Conservation (phyloP, 2,329 filamentous ascomycete genomes). For the Pyrenochaeta sp. region DNA sequence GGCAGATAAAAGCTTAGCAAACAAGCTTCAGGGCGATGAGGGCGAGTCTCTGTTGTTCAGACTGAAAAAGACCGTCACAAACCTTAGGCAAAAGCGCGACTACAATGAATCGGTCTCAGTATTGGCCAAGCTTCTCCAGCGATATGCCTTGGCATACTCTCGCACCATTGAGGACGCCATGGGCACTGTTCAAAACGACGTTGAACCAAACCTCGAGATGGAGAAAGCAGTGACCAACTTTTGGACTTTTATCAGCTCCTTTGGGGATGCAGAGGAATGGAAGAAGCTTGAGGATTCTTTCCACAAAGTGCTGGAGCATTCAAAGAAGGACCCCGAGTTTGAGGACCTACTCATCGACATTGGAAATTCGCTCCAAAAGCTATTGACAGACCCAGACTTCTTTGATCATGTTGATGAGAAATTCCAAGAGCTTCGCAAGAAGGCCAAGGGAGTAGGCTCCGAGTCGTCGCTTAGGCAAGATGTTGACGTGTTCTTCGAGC, state of each 20-base stretch:
- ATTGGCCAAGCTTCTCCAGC: conserved; percentile 76
- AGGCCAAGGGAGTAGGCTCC: conserved; percentile 65
- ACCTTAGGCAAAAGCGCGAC: conserved; percentile 77
- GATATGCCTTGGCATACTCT: conserved; percentile 81
- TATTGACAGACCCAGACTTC: conserved; percentile 86
- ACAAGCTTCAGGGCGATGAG: conserved; percentile 77
- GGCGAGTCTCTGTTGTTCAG: conserved; percentile 76
- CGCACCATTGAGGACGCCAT: conserved; percentile 73
- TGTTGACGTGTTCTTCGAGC: conserved; percentile 74
- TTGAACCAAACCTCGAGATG: conserved; percentile 76
- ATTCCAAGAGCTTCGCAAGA: conserved; percentile 65
- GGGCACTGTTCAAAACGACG: conserved; percentile 72
- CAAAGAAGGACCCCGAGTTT: conserved; percentile 81
- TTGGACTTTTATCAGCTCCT: conserved; percentile 80
- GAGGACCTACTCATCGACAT: conserved; percentile 78
- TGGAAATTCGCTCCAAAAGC: conserved; percentile 77
- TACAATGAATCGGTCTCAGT: conserved; percentile 89
- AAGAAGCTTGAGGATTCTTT: conserved; percentile 74
- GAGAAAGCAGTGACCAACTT: conserved; percentile 81
- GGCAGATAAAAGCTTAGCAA: conserved; percentile 73
- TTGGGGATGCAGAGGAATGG: conserved; percentile 80
- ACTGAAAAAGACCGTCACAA: conserved; percentile 77
- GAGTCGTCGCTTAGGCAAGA: conserved; percentile 76
- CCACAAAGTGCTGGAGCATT: conserved; percentile 75
- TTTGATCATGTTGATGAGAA: conserved; percentile 78